Evolutionary conservation across 495 filamentous ascomycete species (phyloP), one percentile per base, ranked within the genome.

Genomic region (Achaetomiella virescens): DNA sequence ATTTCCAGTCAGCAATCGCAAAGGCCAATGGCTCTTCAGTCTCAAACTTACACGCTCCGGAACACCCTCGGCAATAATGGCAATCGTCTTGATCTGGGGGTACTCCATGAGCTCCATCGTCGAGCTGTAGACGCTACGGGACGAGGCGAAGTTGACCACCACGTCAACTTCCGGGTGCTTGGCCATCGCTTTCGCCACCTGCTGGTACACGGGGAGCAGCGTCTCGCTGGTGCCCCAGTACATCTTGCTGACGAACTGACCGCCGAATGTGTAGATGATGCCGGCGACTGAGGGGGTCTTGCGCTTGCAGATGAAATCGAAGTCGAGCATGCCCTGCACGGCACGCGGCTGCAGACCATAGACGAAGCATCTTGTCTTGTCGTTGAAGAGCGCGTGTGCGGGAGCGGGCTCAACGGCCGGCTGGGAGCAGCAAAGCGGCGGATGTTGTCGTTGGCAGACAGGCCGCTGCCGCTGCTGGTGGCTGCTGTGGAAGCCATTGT

Each of bases 201-300:
- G 84, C 78, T 98, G 91, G 82, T 98, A 98, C 69, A 98, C 93
- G 50, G 95, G 95, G 51, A 98, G 88, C 36, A 98, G 87, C 43
- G 93, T 98, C 82, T 98, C 93, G 76, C 91, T 97, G 60, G 93
- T 98, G 66, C 93, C 93, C 93, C 93, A 98, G 85, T 98, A 95
- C 93, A 98, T 98, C 85, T 98, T 98, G 83, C 91, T 96, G 64
- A 98, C 95, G 84, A 97, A 98, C 72, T 98, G 93, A 52, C 93
- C 93, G 74, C 93, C 93, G 70, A 98, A 98, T 63, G 93, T 97
- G 81, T 98, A 98, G 78, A 98, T 97, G 76, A 98, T 98, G 75
- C 91, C 93, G 61, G 93, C 93, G 48, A 98, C 93, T 58, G 93
- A 97, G 55, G 93, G 93, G 15, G 90, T 95, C 70, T 81, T 80